Conservation (phyloP, 2,329 filamentous ascomycete species). For the Penicillium sp. region DNA sequence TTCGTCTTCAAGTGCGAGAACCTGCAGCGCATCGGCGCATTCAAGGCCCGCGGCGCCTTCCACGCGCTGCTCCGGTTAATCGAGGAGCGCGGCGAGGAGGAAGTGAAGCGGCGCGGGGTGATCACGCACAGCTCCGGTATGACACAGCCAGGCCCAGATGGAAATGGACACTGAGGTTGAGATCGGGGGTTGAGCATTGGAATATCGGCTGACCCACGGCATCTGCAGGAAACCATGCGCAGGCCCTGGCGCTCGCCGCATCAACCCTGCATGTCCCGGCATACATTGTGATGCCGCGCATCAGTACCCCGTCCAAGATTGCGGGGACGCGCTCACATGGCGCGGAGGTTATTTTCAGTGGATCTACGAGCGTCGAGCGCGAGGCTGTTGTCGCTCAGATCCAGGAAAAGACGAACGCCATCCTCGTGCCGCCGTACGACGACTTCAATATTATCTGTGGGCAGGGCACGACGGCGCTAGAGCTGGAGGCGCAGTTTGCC, state of each 20-base stretch:
- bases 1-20: constrained; percentile 98
- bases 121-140: constrained; percentile 86
- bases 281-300: constrained; percentile 89
- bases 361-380: constrained; percentile 74
- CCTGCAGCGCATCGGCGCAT: constrained; percentile 82
- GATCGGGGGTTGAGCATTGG: too few relatives aligned
- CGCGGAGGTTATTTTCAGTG: constrained; percentile 75
- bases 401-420: constrained; percentile 67
- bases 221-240: constrained; percentile 81
- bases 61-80: constrained; percentile 74
- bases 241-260: constrained; percentile 85
- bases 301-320: constrained; percentile 81
- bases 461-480: constrained; percentile 84
- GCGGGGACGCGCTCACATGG: constrained; percentile 76
- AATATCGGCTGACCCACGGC: neutral
- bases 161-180: neutral
- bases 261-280: constrained; percentile 69
- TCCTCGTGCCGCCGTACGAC: constrained; percentile 85
- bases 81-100: constrained; percentile 59
- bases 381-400: constrained; percentile 72
- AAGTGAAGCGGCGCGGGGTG: constrained; percentile 65
- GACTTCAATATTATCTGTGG: constrained; percentile 89
- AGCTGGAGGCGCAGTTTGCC: constrained; percentile 71
- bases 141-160: neutral
- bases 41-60: constrained; percentile 89